Base-by-base conservation (phyloP, 78 protist genomes). In the Salpingoeca rosetta region DNA sequence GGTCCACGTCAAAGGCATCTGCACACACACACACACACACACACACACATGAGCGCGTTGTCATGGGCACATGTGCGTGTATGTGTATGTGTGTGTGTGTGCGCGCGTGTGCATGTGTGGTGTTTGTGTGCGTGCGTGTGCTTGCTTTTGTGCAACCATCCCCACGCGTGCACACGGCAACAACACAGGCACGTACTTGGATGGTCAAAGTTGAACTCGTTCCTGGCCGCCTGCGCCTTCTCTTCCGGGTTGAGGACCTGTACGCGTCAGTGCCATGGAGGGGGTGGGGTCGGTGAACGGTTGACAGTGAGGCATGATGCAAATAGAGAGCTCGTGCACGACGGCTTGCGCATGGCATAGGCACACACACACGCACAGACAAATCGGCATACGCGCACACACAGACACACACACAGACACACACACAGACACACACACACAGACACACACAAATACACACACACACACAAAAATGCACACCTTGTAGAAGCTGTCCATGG, bases 171-270 rank as follows among this genome's bases (percentile, higher is more conserved):
- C 79, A 22, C 79, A 75, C 79, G 79, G 38, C 38, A 11, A 75
- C 79, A 27, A n/a, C n/a, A n/a, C n/a, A n/a, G n/a, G n/a, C n/a
- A n/a, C n/a, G n/a, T n/a, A n/a, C n/a, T 27, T 31, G 90, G 90
- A n/a, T 82, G 85, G 37, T 87, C 90, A 35, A 87, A 87, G 45
- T 87, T 82, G 90, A 82, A 82, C 1, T 85, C 75, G 83, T 78
- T 78, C 17, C 43, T 3, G 40, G 2, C 35, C 17, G 86, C 86
- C 28, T 2, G 22, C 1, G 26, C 86, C 12, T 3, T 36, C 57
- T 87, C 77, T 22, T 77, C 86, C 12, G 35, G 44, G 31, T 35
- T 11, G 36, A 87, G 80, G 28, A 1, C 40, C 78, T 37, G 78
- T 27, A 2, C 17, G n/a, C n/a, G n/a, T n/a, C n/a, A n/a, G n/a